Evolutionary conservation across 129 eudicot species (phyloP), one percentile per base, ranked within the genome.

Genomic region (Escallonia rubra): DNA sequence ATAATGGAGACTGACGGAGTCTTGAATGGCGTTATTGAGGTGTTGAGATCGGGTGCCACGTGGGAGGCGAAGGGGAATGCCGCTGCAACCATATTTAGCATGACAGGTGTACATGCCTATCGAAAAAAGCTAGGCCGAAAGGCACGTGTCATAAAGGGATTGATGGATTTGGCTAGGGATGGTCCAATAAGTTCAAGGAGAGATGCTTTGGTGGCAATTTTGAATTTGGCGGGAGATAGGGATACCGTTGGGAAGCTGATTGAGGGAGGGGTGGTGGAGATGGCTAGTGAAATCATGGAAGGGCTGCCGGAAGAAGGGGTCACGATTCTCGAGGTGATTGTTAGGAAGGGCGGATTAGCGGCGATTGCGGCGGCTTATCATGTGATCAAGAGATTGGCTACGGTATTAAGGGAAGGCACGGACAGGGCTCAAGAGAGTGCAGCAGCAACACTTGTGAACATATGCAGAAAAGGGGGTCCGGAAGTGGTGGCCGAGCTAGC

Each of bases 41-140:
- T 93, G 57, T 69, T 93, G 41, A 81, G 92, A 38, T 80, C 85
- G 0, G 98, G 98, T 12, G 90, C 87, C 70, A 88, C 90, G 44
- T 89, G 96, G 96, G 98, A 93, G 66, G 95, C 96, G 10, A 93
- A 89, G 67, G 98, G 95, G 39, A 93, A 93, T 44, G 98, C 96
- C 11, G 98, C 98, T 2, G 96, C 96, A 0, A 84, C 98, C 3
- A 68, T 93, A 10, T 93, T 86, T 52, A 93, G 98, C 75, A 66
- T 93, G 42, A 76, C 89, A 0, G 88, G 90, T 6, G 80, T 86
- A 10, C 91, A 81, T 14, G 80, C 76, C 2, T 86, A 83, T 66
- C 71, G 92, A 14, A 86, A 81, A 48, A 83, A 69, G 73, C 72
- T 92, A 4, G 98, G 95, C 11, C 66, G 78, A 46, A 92, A 82